These are phyloP conservation scores for Viola pubescens DNA, from an alignment of 441 rosid species.

Conservation along the genomic window DNA sequence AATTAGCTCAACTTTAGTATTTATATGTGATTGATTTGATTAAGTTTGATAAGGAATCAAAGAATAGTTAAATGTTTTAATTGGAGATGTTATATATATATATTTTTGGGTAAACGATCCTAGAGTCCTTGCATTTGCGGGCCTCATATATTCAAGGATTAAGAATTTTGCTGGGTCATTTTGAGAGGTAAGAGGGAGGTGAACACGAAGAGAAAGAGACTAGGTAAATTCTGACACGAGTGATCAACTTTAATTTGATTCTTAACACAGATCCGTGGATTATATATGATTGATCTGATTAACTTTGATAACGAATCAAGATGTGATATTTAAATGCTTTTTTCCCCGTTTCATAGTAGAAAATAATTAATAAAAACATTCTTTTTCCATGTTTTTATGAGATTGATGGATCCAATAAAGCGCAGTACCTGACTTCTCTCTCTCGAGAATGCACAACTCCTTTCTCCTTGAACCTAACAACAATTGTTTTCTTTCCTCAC, in stretches of 20 bases:
- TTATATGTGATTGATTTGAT: background rate
- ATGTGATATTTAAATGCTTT: background rate
- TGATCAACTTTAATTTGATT: slow-evolving; percentile 8
- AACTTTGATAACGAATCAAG: slow-evolving; percentile 14
- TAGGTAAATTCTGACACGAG: no score
- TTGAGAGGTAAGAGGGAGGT: background rate
- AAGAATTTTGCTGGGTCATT: background rate
- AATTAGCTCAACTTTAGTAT: background rate
- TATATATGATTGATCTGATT: slow-evolving; percentile 28
- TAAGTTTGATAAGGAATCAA: no score
- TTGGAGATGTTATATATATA: background rate
- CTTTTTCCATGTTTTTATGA: background rate
- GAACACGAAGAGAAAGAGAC: no score
- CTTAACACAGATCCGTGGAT: slow-evolving; percentile 27
- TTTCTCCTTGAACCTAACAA: slow-evolving; percentile 57
- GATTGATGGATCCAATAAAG: slow-evolving; percentile 20
- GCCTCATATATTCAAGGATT: no score
- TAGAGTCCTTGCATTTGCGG: no score
- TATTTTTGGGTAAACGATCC: background rate
- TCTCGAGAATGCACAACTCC: slow-evolving; percentile 61
- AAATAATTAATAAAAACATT: background rate
- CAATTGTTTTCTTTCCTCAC: background rate
- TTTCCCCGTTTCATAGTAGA: background rate
- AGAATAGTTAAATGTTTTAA: background rate
- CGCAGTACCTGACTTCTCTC: slow-evolving; percentile 63